A percentile compares a stretch with the other conserved stretches of the same genome.
Evolutionary conservation across 805 yeast species (phyloP).

Genomic region (Candida nitratophila): DNA sequence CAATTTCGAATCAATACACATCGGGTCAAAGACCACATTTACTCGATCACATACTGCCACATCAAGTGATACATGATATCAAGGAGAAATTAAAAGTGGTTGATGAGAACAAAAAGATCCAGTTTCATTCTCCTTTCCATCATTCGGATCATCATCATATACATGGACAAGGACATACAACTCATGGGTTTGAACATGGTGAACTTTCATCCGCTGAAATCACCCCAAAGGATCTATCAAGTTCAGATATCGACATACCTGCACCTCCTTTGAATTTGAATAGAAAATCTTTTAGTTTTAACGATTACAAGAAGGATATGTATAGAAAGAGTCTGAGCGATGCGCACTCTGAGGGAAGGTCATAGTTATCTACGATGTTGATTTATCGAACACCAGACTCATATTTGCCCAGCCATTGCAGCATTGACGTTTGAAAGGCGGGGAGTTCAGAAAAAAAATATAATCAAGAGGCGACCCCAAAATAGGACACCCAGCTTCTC

Average conservation of each 20-base stretch:
- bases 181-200: neutral
- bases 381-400: no score
- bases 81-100: neutral
- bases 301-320: constrained; percentile 19
- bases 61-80: neutral
- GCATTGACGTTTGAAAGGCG: no score
- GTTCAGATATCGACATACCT: neutral
- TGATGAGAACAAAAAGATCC: neutral
- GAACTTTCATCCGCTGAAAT: neutral
- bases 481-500: no score
- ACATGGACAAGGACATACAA: neutral
- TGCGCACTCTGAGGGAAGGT: neutral
- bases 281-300: constrained; percentile 16
- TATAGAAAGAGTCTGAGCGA: constrained; percentile 16
- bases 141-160: neutral
- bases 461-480: no score
- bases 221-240: neutral
- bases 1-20: neutral
- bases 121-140: neutral
- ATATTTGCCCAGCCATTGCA: no score
- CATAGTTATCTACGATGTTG: no score
- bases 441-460: no score
- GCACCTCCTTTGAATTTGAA: neutral
- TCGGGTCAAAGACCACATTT: neutral
- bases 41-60: neutral